Evolutionary conservation across 192 early-diverging fungal species (phyloP).

Genomic region (Geranomyces michiganensis): DNA sequence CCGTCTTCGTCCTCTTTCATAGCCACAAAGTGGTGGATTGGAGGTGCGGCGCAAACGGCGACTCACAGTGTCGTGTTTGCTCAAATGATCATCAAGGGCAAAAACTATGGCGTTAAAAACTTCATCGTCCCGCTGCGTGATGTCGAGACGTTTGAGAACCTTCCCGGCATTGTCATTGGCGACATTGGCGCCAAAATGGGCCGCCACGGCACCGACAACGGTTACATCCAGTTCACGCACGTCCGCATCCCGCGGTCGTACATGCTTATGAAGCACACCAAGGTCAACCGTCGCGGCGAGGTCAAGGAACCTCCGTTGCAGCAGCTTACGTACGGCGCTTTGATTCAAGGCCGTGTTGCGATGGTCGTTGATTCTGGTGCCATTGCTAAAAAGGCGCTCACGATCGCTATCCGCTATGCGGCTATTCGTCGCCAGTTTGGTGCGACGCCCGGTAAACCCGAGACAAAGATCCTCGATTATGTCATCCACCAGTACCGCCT

Average conservation of each 20-base stretch:
- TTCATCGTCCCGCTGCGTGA: conserved; percentile 89
- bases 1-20: conserved; percentile 27
- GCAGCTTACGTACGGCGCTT: conserved; percentile 86
- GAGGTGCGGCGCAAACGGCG: conserved; percentile 89
- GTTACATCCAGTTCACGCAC: conserved; percentile 88
- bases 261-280: conserved; percentile 94
- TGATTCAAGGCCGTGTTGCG: conserved; percentile 74
- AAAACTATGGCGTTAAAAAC: conserved; percentile 81
- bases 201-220: conserved; percentile 89
- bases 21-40: conserved; percentile 97
- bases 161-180: conserved; percentile 87
- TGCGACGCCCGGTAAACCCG: conserved; percentile 61
- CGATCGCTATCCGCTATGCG: conserved; percentile 89
- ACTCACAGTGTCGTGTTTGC: conserved; percentile 86
- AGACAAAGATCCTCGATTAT: conserved; percentile 92
- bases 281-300: conserved; percentile 73
- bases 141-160: conserved; percentile 71
- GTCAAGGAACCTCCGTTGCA: conserved; percentile 80
- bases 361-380: conserved; percentile 86
- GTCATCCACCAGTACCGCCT: conserved; percentile 93
- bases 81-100: conserved; percentile 79
- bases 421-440: conserved; percentile 90
- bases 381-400: conserved; percentile 85
- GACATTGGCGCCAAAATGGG: conserved; percentile 95
- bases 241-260: conserved; percentile 87